Evolutionary conservation across 768 basidiomycete species (phyloP), one percentile per base, ranked within the genome.

Genomic region (Artomyces pyxidatus): DNA sequence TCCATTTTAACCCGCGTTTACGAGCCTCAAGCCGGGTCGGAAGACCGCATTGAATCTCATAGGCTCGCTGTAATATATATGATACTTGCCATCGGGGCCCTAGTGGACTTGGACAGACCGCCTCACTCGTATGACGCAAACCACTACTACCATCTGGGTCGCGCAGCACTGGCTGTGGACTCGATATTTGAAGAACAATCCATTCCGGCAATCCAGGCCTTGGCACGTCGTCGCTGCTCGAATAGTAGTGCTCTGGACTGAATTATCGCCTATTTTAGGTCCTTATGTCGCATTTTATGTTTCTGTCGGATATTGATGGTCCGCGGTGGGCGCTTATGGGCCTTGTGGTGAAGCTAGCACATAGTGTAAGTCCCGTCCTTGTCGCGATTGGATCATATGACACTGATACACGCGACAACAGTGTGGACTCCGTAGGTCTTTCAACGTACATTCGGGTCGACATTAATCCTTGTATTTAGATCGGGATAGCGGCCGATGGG

Each of bases 281-380:
- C 11, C 60, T 85, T 41, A 82, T 72, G 68, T 71, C 65, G 45
- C 72, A 73, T 53, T 74, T 63, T 51, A 72, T 73, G 71, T 72
- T 73, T 50, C 60, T 67, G 43, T 64, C 68, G n/a, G 67, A 70
- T 54, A 66, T 71, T 54, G 78, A 78, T 44, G 74, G 75, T 22
- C 76, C 81, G 23, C 69, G 82, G 53, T 85, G 83, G 83, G 74
- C 79, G 23, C 64, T 80, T 44, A 83, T 84, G 80, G 83, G 83
- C 41, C 70, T 85, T 26, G 75, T 78, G 19, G 80, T 83, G 23
- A 85, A 85, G 63, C 63, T 85, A 55, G 80, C 81, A 45, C 80
- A 82, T 59, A 80, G 80, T 65, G 83, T 85, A 47, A 64, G 65
- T 67, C 39, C 45, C 47, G 41, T 47, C 45, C 41, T 52, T 42